A percentile compares a stretch with the other conserved stretches of the same genome.
Evolutionary conservation across 192 early-diverging fungal species (phyloP).

Genomic region (Coemansia biformis): DNA sequence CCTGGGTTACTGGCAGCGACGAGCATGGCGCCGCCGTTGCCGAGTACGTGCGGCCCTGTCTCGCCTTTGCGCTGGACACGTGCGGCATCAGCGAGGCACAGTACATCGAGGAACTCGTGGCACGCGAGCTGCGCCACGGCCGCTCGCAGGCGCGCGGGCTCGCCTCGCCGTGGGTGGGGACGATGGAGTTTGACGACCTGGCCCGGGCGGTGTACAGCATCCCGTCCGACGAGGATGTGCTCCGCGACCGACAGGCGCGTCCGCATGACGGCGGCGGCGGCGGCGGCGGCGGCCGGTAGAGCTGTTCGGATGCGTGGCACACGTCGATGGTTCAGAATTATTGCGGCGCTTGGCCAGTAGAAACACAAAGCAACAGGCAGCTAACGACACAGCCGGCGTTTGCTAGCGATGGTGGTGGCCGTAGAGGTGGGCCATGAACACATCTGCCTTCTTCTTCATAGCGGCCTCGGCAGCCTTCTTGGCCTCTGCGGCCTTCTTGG

Average conservation of each 20-base stretch:
- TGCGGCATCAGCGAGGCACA: constrained; percentile 33
- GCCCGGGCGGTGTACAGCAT: constrained; percentile 36
- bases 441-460: constrained; percentile 6
- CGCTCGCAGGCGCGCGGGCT: constrained; percentile 16
- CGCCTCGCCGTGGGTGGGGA: constrained; percentile 47
- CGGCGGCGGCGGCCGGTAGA: too few species aligned
- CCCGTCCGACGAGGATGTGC: constrained; percentile 38
- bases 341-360: background rate
- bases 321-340: too few species aligned
- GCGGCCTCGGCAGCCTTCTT: constrained; percentile 9
- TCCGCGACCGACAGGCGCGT: constrained; percentile 5
- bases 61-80: constrained; percentile 45
- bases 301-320: too few species aligned
- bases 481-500: constrained; percentile 4
- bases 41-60: constrained; percentile 4
- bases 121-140: constrained; percentile 21
- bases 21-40: constrained; percentile 10
- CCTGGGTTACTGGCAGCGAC: constrained; percentile 21
- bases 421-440: constrained; percentile 16
- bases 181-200: constrained; percentile 45
- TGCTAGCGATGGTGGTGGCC: constrained; percentile 4
- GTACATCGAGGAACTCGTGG: constrained; percentile 26
- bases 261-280: too few species aligned
- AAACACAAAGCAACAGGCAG: background rate
- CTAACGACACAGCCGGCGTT: background rate